Base-by-base conservation (phyloP, 2,329 filamentous ascomycete genomes). In the Colletotrichum trifolii region DNA sequence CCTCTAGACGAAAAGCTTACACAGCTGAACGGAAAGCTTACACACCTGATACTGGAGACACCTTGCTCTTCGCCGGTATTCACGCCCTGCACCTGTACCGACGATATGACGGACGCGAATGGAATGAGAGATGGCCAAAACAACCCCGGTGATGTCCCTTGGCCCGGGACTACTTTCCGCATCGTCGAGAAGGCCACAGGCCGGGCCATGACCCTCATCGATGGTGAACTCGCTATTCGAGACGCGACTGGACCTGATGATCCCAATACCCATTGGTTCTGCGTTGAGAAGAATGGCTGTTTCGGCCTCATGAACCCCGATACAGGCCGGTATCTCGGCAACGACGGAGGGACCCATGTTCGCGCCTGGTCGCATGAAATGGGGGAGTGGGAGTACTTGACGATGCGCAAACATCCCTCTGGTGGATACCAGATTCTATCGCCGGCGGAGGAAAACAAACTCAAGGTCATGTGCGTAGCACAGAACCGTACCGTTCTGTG, bases 231-330 rank as follows among this genome's bases (percentile, higher is more conserved):
- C 5, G 42, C 38, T 34, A 35, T 71, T 1, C 40, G 49, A 9
- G 61, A 69, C 10, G 15, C 52, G 11, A 10, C 47, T 1, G 5
- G 42, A 2, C 38, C n/a, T 8, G 11, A 6, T 2, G 11, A 38
- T 9, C 17, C 54, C 3, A 55, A 45, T 11, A 48, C 60, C 6
- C 54, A 54, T 49, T 81, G 79, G 79, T 54, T 66, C 17, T 81
- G 79, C 54, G 71, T 76, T 13, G 77, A 79, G 40, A 72, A 68
- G 35, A 70, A 76, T 6, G 75, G 77, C 2, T 80, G 76, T 76
- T 66, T 79, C 0, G 79, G 78, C 0, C 80, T 81, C 54, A 70
- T 70, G 25, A 77, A 79, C 63, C 71, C 70, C 15, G 71, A 73
- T 3, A 76, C 75, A 1, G 72, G 73, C 0, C 74, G 63, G 1